These are phyloP conservation scores for Tetrapisispora pingtungensis DNA, from an alignment of 805 yeast species.

Conservation along the genomic window DNA sequence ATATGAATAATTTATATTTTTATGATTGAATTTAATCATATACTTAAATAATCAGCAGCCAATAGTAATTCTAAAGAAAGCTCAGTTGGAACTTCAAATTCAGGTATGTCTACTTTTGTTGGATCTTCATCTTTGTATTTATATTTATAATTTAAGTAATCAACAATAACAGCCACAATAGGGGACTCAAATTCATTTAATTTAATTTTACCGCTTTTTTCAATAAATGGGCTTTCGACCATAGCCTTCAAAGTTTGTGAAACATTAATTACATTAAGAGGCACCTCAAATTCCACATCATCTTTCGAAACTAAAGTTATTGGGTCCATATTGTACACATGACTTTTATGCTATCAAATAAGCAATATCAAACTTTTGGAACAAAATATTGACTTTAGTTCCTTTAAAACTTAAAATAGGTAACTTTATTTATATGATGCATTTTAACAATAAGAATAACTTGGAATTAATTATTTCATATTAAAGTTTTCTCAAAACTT, in stretches of 20 bases:
- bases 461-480: too few relatives aligned
- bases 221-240: constrained; percentile 49
- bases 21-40: constrained; percentile 4
- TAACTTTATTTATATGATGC: too few relatives aligned
- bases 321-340: constrained; percentile 7
- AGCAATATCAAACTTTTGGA: too few relatives aligned
- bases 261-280: constrained; percentile 67
- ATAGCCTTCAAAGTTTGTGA: constrained; percentile 54
- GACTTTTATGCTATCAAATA: too few relatives aligned
- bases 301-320: constrained; percentile 70
- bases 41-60: constrained; percentile 68
- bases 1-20: too few relatives aligned
- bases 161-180: constrained; percentile 69
- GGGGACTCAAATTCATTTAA: constrained; percentile 58
- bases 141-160: constrained; percentile 67
- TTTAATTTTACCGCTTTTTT: constrained; percentile 44
- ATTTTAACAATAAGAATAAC: too few relatives aligned
- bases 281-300: constrained; percentile 48
- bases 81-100: constrained; percentile 86
- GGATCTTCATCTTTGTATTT: constrained; percentile 50
- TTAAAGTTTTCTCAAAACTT: too few relatives aligned
- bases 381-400: too few relatives aligned
- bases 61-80: constrained; percentile 84
- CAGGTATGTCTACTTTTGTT: constrained; percentile 47
- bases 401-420: too few relatives aligned